These are phyloP conservation scores for Echium plantagineum DNA, from an alignment of 257 asterid species.

Conservation along the genomic window DNA sequence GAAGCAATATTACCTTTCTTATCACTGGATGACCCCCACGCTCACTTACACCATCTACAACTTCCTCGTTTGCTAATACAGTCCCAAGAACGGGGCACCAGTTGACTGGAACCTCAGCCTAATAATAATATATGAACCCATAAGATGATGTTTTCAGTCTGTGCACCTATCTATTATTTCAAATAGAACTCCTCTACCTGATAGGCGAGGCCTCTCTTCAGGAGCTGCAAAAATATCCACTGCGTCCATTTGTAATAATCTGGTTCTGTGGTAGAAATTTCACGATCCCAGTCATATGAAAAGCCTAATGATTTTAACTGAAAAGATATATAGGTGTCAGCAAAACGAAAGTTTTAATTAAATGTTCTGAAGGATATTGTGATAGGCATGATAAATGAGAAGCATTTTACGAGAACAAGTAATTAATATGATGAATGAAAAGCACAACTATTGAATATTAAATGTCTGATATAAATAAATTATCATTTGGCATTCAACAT, in stretches of 20 bases:
- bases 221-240: conserved; percentile 96
- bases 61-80: conserved; percentile 95
- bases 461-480: background rate
- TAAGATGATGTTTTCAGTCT: conserved; percentile 6
- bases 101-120: conserved; percentile 99
- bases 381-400: background rate
- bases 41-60: conserved; percentile 95
- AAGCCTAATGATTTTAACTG: conserved; percentile 93
- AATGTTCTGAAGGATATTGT: too few species aligned
- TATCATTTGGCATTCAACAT: too few species aligned
- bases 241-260: conserved; percentile 97
- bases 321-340: conserved; percentile 27
- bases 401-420: background rate
- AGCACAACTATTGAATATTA: background rate
- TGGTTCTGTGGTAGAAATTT: conserved; percentile 91
- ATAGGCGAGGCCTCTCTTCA: conserved; percentile 90
- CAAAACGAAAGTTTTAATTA: conserved; percentile 1
- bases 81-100: conserved; percentile 99
- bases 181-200: conserved; percentile 40
- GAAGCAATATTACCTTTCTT: conserved; percentile 51
- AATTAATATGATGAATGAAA: background rate
- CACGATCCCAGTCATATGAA: conserved; percentile 98
- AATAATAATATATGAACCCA: conserved; percentile 9
- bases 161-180: conserved; percentile 2
- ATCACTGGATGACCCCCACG: conserved; percentile 99